Evolutionary conservation across 805 yeast genomes (phyloP), one percentile per base, ranked within the genome.

Genomic region (Monosporozyma unispora): DNA sequence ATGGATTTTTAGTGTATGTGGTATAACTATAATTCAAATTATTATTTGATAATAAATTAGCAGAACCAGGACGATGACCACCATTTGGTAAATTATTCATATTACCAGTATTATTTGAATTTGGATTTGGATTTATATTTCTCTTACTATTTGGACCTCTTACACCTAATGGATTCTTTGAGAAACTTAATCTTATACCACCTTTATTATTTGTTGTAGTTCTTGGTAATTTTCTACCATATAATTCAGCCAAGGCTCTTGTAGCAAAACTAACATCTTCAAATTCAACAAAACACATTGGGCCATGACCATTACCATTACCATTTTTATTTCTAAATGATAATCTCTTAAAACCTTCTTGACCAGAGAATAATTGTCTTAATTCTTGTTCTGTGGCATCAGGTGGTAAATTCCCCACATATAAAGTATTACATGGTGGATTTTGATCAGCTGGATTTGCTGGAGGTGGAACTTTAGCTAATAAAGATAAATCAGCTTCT

Each of bases 401-500:
- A 16, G 96, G 96, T 2, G 99, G 98, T 60, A 93, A 75, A 66
- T 93, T 93, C 18, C 99, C 99, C 45, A 93, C 99, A 61, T 93
- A 93, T 50, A 93, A 72, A 0, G 99, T 93, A 66, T 93, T 93
- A 70, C 99, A 93, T 7, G 99, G 99, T 3, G 99, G 98, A 63
- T 93, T 93, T 69, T 93, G 99, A 68, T 93, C 99, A 2, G 99
- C 98, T 6, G 99, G 99, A 61, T 91, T 91, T 1, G 96, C 96
- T 6, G 95, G 95, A 4, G 91, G 89, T 12, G 93, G 95, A 28
- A 86, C 89, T 55, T 88, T 70, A 0, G 91, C 89, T 45, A 86
- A 68, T 44, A 85, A 70, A 0, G 89, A 82, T 54, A 85, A 71
- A 62, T 85, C 93, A 70, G 77, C 72, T 49, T 72, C 75, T 6